phyloP scores from a whole-genome alignment of 176 grass and related monocot genomes.

The Guadua angustifolia region DNA sequence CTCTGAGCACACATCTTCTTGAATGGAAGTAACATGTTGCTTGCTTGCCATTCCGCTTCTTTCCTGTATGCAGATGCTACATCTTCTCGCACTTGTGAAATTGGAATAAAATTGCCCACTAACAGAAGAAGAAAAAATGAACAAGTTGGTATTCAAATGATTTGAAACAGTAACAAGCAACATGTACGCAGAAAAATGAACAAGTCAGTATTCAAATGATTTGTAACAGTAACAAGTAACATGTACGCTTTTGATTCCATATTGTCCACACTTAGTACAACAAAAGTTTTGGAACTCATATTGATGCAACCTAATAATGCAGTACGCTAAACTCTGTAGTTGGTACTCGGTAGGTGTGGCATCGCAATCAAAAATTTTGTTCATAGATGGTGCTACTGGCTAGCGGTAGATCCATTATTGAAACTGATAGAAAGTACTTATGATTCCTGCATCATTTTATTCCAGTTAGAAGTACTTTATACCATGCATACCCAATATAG shows the following conservation, averaged over 20 bases:
- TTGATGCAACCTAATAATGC: slow-evolving; percentile 23
- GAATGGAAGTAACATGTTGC: slow-evolving; percentile 58
- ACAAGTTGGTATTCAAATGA: slow-evolving; percentile 13
- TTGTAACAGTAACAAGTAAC: background rate
- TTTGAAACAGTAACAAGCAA: background rate
- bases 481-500: background rate
- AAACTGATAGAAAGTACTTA: background rate
- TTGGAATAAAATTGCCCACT: slow-evolving; percentile 88
- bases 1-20: slow-evolving; percentile 73
- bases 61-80: slow-evolving; percentile 70
- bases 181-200: background rate
- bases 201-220: slow-evolving; percentile 15
- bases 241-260: background rate
- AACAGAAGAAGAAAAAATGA: slow-evolving; percentile 5
- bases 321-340: background rate
- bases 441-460: background rate
- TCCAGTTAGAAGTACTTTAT: background rate
- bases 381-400: background rate
- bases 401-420: slow-evolving; percentile 8
- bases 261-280: background rate
- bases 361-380: slow-evolving; percentile 15
- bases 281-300: background rate
- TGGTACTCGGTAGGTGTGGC: slow-evolving; percentile 18
- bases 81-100: slow-evolving; percentile 75
- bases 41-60: slow-evolving; percentile 76